Conservation (phyloP, 2,329 filamentous ascomycete genomes). For the Ceratocystis ficicola region DNA sequence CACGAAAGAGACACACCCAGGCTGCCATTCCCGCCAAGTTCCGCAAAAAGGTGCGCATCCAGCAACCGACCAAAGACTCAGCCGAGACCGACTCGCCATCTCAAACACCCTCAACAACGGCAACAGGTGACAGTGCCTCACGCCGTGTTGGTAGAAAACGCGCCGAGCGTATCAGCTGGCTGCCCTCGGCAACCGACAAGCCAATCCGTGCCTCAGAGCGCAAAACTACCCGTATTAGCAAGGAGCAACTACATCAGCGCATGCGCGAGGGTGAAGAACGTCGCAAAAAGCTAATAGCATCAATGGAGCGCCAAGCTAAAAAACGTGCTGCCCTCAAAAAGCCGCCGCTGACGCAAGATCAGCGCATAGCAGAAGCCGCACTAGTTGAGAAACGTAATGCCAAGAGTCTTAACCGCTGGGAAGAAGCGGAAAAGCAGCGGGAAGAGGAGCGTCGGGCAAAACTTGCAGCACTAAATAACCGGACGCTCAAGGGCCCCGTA, state of each 20-base stretch:
- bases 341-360: conserved; percentile 72
- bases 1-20: conserved; percentile 58
- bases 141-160: conserved; percentile 44
- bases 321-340: conserved; percentile 63
- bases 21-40: conserved; percentile 59
- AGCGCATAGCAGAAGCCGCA: conserved; percentile 71
- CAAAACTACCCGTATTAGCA: conserved; percentile 46
- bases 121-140: conserved; percentile 29
- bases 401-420: conserved; percentile 86
- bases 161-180: conserved; percentile 47
- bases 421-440: conserved; percentile 79
- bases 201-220: conserved; percentile 48
- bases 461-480: conserved; percentile 75
- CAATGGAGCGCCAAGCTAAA: conserved; percentile 57
- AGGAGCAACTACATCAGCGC: conserved; percentile 54
- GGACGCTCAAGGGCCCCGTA: conserved; percentile 76
- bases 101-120: conserved; percentile 21
- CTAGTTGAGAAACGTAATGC: conserved; percentile 74
- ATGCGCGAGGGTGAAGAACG: conserved; percentile 61
- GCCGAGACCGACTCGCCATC: conserved; percentile 29
- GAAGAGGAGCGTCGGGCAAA: conserved; percentile 72
- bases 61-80: conserved; percentile 31
- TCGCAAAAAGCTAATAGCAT: conserved; percentile 56
- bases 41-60: conserved; percentile 65
- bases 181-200: conserved; percentile 42